Percentiles rank a stretch among this genome's conserved stretches.
These are phyloP conservation scores for Bromus sterilis DNA, from an alignment of 176 grass and related monocot genomes.

Conservation along the genomic window DNA sequence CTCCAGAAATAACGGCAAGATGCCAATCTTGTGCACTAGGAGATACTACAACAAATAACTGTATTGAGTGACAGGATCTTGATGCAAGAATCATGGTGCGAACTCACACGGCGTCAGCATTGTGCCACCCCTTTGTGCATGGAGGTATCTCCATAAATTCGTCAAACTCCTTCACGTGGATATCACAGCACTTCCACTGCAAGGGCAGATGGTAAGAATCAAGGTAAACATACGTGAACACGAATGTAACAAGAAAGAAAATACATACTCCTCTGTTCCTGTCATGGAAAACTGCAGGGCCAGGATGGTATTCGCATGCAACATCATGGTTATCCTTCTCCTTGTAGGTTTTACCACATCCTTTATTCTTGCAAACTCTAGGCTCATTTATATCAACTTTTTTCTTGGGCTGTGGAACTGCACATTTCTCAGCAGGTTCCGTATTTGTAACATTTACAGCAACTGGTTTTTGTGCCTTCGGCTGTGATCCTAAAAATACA, in stretches of 20 bases:
- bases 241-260: neutral
- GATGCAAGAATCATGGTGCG: neutral
- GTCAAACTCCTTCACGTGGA: constrained; percentile 94
- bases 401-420: constrained; percentile 48
- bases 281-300: constrained; percentile 95
- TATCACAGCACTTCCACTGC: constrained; percentile 98
- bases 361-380: constrained; percentile 81
- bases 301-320: constrained; percentile 84
- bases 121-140: constrained; percentile 95
- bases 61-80: neutral
- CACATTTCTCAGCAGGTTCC: constrained; percentile 29
- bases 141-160: constrained; percentile 94
- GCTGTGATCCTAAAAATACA: constrained; percentile 72
- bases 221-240: neutral
- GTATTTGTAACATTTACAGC: neutral
- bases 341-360: constrained; percentile 88
- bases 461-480: constrained; percentile 42
- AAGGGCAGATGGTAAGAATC: neutral
- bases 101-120: constrained; percentile 64
- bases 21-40: constrained; percentile 1
- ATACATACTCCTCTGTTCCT: constrained; percentile 73
- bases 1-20: neutral
- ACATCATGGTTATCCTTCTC: constrained; percentile 95
- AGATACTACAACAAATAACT: neutral
- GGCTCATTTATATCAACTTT: constrained; percentile 70